Percentiles rank a stretch among this genome's conserved stretches.
Conservation (phyloP, 768 basidiomycete genomes). For the Boletus pseudo-olivaceus region DNA sequence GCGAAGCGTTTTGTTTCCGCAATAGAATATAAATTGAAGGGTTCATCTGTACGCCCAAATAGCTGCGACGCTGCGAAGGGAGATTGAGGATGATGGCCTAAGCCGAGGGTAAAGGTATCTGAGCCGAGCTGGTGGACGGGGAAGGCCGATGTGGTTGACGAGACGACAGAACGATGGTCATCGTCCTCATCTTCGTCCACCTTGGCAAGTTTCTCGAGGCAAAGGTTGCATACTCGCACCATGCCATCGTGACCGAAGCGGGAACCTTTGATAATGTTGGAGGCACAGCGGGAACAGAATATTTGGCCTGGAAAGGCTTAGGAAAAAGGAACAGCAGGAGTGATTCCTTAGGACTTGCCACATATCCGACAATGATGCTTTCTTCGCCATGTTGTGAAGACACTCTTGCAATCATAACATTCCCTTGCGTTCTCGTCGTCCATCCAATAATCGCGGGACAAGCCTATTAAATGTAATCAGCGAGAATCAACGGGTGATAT, state of each 20-base stretch:
- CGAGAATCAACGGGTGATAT: conserved; percentile 1
- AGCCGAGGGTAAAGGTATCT: conserved; percentile 35
- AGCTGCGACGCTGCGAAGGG: conserved; percentile 87
- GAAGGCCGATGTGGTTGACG: conserved; percentile 65
- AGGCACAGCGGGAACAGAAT: conserved; percentile 96
- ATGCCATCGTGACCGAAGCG: conserved; percentile 95
- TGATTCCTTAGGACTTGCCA: conserved; percentile 44
- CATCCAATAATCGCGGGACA: conserved; percentile 98
- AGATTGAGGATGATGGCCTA: conserved; percentile 66
- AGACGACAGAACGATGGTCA: conserved; percentile 76
- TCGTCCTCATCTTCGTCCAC: conserved; percentile 91
- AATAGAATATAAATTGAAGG: conserved; percentile 79
- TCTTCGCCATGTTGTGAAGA: conserved; percentile 90
- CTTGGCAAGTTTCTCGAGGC: conserved; percentile 86
- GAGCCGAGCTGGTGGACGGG: conserved; percentile 74
- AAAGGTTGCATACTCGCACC: conserved; percentile 93
- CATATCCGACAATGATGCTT: conserved; percentile 99
- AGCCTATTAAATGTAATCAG: conserved; percentile 42
- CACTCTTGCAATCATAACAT: conserved; percentile 92
- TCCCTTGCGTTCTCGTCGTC: conserved; percentile 94
- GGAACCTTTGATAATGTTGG: conserved; percentile 91
- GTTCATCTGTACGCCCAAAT: conserved; percentile 73
- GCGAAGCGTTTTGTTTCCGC: conserved; percentile 64
- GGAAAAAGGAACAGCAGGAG: background rate
- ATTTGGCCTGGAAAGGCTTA: conserved; percentile 70